Percentiles rank a stretch among this genome's conserved stretches.
phyloP scores from a whole-genome alignment of 163 green algal genomes.

The Chlamydomonas reinhardtii region DNA sequence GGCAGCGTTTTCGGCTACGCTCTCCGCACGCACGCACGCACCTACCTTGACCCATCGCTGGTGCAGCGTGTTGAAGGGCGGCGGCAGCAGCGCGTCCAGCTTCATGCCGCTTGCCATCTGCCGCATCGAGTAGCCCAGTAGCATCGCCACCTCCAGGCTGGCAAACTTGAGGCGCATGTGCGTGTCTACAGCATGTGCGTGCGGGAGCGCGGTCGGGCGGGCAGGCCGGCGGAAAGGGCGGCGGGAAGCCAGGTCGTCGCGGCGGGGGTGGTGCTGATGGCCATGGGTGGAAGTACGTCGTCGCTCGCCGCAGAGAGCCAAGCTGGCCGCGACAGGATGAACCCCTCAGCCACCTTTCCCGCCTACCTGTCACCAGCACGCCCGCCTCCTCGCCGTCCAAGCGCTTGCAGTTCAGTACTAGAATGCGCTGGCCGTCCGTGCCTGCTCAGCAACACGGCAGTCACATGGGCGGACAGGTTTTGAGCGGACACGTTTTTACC shows the following conservation, averaged over 20 bases:
- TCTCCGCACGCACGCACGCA: too few species aligned
- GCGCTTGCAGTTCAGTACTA: constrained; percentile 28
- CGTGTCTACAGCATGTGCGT: not conserved
- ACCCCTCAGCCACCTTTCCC: too few species aligned
- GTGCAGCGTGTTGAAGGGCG: constrained; percentile 47
- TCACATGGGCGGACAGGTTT: too few species aligned
- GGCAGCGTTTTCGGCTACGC: too few species aligned
- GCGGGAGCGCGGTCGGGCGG: too few species aligned
- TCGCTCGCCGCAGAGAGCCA: too few species aligned
- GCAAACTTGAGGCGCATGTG: constrained; percentile 25
- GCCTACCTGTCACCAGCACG: not conserved
- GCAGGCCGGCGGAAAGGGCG: too few species aligned
- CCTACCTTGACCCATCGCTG: constrained; percentile 42
- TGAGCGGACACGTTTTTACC: too few species aligned
- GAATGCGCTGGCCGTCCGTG: constrained; percentile 33
- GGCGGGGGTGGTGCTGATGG: too few species aligned
- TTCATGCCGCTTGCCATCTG: constrained; percentile 36
- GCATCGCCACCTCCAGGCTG: constrained; percentile 12
- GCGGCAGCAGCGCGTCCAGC: constrained; percentile 42
- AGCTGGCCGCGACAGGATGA: too few species aligned
- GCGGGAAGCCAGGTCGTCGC: too few species aligned
- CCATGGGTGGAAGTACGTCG: too few species aligned
- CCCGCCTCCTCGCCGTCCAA: constrained; percentile 2
- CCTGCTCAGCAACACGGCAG: not conserved
- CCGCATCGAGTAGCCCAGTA: constrained; percentile 16